Base-by-base conservation (phyloP, 768 basidiomycete genomes). In the Leccinum ochraceum region DNA sequence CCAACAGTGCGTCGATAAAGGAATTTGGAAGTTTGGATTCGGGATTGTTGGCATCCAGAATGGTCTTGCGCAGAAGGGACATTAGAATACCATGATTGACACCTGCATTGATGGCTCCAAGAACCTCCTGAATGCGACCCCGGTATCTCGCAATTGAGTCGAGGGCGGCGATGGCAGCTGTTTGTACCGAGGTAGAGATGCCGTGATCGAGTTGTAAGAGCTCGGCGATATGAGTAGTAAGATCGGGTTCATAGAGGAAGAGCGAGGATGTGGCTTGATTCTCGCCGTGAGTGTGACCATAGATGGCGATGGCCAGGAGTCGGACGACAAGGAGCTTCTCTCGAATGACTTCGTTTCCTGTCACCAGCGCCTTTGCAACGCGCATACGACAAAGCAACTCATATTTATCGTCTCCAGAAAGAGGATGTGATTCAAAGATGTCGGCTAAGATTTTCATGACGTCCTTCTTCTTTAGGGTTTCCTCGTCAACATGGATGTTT, bases 31-130 rank as follows among this genome's bases (percentile, higher is more conserved):
- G 75, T 24, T 76, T 84, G 34, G 86, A 90, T 24, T 86, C 82
- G 1, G 86, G 79, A 59, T 83, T 83, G 57, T 83, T 80, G 22
- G 94, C 85, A 61, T 94, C 89, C 17, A 80, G 72, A 17, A 93
- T 88, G 24, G 91, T 90, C 75, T 87, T 89, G 62, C 95, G 85
- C 57, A 98, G 81, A 37, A 95, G 79, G 30, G 90, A 88, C 88
- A 98, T 93, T 26, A 99, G 74, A 44, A 94, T 89, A 13, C 97
- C 97, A 69, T 98, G 97, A 68, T 94, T 97, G 57, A 98, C 94
- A 49, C 94, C 94, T 26, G 94, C 95, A 71, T 97, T 97, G 39
- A 98, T 84, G 1, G 95, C 89, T 5, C 89, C 88, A 51, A 97
- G 75, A 42, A 96, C 93, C 70, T 98, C 97, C 66, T 87, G 85